phyloP scores from a whole-genome alignment of 768 basidiomycete genomes.

The Leccinum pellstonianum region DNA sequence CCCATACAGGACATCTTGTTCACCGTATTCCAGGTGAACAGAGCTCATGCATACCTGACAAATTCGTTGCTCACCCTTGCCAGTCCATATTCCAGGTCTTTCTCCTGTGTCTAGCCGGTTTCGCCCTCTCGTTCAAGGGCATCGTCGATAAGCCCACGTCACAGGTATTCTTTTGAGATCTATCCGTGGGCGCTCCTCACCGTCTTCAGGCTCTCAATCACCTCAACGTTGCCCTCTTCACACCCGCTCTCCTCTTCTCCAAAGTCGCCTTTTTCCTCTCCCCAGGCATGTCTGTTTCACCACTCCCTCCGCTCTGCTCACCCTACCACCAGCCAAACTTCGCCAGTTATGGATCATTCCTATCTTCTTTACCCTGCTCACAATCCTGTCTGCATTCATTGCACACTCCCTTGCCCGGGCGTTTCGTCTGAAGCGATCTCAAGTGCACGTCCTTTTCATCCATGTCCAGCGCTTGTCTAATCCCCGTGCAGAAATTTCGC shows the following conservation, averaged over 20 bases:
- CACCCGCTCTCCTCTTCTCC: slow-evolving; percentile 83
- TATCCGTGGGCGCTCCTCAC: background rate
- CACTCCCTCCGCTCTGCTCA: slow-evolving; percentile 1
- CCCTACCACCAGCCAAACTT: slow-evolving; percentile 56
- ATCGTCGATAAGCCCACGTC: slow-evolving; percentile 89
- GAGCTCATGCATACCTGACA: background rate
- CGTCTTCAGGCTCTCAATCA: slow-evolving; percentile 64
- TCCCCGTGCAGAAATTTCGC: slow-evolving; percentile 59
- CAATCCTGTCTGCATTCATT: slow-evolving; percentile 64
- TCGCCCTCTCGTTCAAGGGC: slow-evolving; percentile 71
- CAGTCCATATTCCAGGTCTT: slow-evolving; percentile 91
- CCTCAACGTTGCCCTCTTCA: slow-evolving; percentile 87
- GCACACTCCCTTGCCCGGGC: slow-evolving; percentile 62
- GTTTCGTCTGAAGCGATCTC: slow-evolving; percentile 69
- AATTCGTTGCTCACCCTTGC: background rate
- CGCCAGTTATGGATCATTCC: slow-evolving; percentile 84
- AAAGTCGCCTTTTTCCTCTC: slow-evolving; percentile 93
- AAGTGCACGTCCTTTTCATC: slow-evolving; percentile 53
- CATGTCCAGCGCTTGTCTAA: background rate
- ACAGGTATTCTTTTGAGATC: slow-evolving; percentile 48
- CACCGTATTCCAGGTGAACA: slow-evolving; percentile 32
- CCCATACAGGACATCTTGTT: slow-evolving; percentile 20
- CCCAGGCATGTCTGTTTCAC: slow-evolving; percentile 50
- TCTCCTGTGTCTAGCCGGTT: slow-evolving; percentile 80
- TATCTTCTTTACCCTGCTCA: slow-evolving; percentile 80